Base-by-base conservation (phyloP, 208 protist genomes). In the Leishmania gerbilli region DNA sequence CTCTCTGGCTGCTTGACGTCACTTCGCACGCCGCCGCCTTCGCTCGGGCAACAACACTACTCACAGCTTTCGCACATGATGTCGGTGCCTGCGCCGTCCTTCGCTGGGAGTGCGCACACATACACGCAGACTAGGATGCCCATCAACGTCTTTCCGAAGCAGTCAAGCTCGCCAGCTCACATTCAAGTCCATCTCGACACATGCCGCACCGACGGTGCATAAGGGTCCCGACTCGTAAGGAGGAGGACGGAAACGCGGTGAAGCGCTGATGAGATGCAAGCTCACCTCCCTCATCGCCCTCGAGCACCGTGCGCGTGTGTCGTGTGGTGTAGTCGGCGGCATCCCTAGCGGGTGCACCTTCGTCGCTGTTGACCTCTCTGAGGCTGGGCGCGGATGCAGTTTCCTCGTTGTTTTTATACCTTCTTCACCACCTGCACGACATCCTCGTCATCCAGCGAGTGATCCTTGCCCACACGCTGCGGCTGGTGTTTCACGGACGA, bases 381-480 rank as follows among this genome's bases (percentile, higher is more conserved):
- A 2, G 27, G 11, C 27, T 71, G 5, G 67, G 45, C 55, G 69
- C 69, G 7, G 8, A 34, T 62, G 27, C 19, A 15, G 1, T 2
- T 64, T 42, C 40, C 2, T 21, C 71, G 4, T 27, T 58, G 13
- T 64, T 67, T 62, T 93, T 92, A 99, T 31, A 98, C 90, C 90
- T 98, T 99, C 88, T 99, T 99, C 40, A 99, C 94, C 67, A 99
- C 97, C 86, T 99, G 99, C 55, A 99, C 93, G 72, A 99, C 97
- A 90, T 99, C 99, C 83, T 99, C 99, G 87, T 99, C 99, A 3
- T 98, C 89, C 7, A 99, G 90, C 51, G 97, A 69, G 88, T 99
- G 99, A 47, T 99, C 97, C 84, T 98, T 99, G 49, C 99, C 99
- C 8, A 99, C 96, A 79, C 91, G 94, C 88, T 99, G 98, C 49